Evolutionary conservation across 768 basidiomycete species (phyloP).

Genomic region (Hygrophoropsis aurantiaca): DNA sequence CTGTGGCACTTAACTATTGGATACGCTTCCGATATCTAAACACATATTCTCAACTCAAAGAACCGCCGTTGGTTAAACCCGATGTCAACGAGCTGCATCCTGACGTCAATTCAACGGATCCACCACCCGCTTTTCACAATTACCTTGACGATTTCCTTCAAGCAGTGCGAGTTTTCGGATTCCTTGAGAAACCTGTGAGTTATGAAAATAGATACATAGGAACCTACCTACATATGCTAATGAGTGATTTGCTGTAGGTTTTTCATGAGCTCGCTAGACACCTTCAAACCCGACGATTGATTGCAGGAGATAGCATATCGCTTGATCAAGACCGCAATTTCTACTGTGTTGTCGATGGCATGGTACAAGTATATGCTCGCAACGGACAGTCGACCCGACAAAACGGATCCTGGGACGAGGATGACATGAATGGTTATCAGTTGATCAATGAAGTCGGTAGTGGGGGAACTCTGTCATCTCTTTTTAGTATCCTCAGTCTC

Average conservation of each 20-base stretch:
- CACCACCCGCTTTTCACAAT: slow-evolving; percentile 83
- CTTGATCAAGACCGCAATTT: slow-evolving; percentile 93
- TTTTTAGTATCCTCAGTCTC: slow-evolving; percentile 94
- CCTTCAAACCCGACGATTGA: slow-evolving; percentile 90
- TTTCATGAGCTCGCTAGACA: slow-evolving; percentile 98
- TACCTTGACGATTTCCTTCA: slow-evolving; percentile 97
- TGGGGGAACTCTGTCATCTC: slow-evolving; percentile 91
- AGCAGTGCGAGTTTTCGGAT: slow-evolving; percentile 96
- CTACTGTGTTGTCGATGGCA: slow-evolving; percentile 98
- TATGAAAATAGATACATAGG: neutral
- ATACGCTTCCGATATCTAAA: slow-evolving; percentile 82
- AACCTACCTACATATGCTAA: neutral
- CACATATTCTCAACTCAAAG: slow-evolving; percentile 72
- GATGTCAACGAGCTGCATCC: slow-evolving; percentile 89
- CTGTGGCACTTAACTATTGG: slow-evolving; percentile 76
- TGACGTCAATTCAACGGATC: slow-evolving; percentile 78
- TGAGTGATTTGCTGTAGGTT: slow-evolving; percentile 46
- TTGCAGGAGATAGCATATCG: slow-evolving; percentile 93
- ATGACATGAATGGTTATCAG: slow-evolving; percentile 94
- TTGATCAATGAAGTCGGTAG: slow-evolving; percentile 94
- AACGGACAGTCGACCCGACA: slow-evolving; percentile 53
- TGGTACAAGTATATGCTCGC: slow-evolving; percentile 87
- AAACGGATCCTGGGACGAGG: slow-evolving; percentile 71
- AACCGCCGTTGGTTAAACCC: slow-evolving; percentile 78
- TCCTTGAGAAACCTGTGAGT: slow-evolving; percentile 90